phyloP scores from a whole-genome alignment of 2,329 filamentous ascomycete species.

The Fusarium musae region DNA sequence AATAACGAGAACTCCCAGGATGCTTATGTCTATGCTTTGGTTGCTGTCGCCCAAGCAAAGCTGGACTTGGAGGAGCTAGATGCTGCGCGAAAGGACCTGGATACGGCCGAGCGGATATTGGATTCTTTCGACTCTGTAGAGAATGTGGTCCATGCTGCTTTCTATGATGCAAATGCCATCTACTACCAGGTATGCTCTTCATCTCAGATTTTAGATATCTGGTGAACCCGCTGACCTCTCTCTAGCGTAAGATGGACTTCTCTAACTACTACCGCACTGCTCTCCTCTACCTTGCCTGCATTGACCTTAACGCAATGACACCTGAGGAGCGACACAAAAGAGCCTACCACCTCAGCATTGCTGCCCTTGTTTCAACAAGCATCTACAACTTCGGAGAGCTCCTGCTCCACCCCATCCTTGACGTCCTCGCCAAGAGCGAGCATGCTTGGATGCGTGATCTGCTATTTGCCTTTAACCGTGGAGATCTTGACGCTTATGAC shows the following conservation, averaged over 20 bases:
- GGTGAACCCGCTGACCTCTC: conserved; percentile 50
- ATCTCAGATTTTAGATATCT: not conserved
- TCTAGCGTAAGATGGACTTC: conserved; percentile 82
- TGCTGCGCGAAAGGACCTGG: conserved; percentile 86
- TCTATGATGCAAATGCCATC: conserved; percentile 93
- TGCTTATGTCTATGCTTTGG: conserved; percentile 92
- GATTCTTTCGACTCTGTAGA: conserved; percentile 96
- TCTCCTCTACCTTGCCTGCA: conserved; percentile 95
- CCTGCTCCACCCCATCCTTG: conserved; percentile 95
- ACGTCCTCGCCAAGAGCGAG: conserved; percentile 76
- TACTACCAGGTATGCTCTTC: conserved; percentile 78
- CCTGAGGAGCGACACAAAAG: conserved; percentile 80
- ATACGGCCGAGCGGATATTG: conserved; percentile 86
- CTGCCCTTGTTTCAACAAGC: conserved; percentile 89
- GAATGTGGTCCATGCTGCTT: conserved; percentile 92
- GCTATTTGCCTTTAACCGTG: conserved; percentile 97
- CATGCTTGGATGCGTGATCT: conserved; percentile 91
- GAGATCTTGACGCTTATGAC: conserved; percentile 89
- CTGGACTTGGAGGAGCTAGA: conserved; percentile 81
- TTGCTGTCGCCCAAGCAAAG: conserved; percentile 89
- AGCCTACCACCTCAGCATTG: conserved; percentile 92
- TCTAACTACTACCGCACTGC: conserved; percentile 97
- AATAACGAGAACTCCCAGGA: conserved; percentile 94
- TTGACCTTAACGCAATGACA: conserved; percentile 81
- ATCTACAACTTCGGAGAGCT: conserved; percentile 99